phyloP scores from a whole-genome alignment of 2,329 filamentous ascomycete genomes.

The Claviceps fusiformis region DNA sequence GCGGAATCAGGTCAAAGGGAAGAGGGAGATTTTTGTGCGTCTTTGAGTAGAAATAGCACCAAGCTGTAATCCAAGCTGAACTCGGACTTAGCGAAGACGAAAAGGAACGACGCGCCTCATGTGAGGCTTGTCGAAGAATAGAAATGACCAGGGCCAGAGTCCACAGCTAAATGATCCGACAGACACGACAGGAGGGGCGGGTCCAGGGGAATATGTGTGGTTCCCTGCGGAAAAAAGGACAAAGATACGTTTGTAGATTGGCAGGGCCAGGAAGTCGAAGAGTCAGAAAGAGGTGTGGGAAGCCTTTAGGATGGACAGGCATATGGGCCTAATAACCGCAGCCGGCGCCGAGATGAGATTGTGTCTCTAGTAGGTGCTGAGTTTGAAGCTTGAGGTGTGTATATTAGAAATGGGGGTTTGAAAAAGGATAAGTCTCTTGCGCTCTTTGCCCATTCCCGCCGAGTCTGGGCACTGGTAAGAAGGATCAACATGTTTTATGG shows the following conservation, averaged over 20 bases:
- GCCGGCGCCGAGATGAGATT: slow-evolving; percentile 1
- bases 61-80: neutral
- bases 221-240: neutral
- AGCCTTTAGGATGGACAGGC: slow-evolving; percentile 4
- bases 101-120: slow-evolving; percentile 2
- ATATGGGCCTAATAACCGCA: slow-evolving; percentile 3
- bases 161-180: slow-evolving; percentile 3
- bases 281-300: slow-evolving; percentile 6
- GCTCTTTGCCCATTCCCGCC: neutral
- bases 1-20: neutral
- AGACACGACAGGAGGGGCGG: slow-evolving; percentile 4
- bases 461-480: neutral
- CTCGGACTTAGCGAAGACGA: slow-evolving; percentile 3
- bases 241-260: neutral
- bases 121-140: slow-evolving; percentile 4
- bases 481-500: neutral
- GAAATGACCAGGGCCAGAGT: slow-evolving; percentile 3
- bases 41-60: neutral
- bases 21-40: neutral
- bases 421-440: neutral
- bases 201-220: slow-evolving; percentile 4
- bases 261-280: slow-evolving; percentile 1
- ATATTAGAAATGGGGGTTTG: neutral
- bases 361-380: neutral
- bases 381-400: slow-evolving; percentile 1